These are phyloP conservation scores for Diaporthe sp. DNA, from an alignment of 2,329 filamentous ascomycete genomes.

Conservation along the genomic window DNA sequence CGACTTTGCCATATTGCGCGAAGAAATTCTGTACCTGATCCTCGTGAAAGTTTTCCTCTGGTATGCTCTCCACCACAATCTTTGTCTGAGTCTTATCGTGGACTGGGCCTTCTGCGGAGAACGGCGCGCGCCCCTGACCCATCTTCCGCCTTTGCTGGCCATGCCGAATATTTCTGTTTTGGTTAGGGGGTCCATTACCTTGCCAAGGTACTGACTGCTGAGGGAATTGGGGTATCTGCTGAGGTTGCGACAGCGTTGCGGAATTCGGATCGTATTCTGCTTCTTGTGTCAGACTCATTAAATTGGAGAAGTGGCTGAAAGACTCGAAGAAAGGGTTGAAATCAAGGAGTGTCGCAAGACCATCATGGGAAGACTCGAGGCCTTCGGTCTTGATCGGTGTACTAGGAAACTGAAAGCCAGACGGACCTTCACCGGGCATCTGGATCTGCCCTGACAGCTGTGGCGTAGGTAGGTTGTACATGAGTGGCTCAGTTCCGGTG, in stretches of 20 bases:
- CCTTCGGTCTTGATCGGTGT: not conserved
- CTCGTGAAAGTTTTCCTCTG: slow-evolving; percentile 77
- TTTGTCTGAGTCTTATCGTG: slow-evolving; percentile 73
- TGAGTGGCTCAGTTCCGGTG: slow-evolving; percentile 63
- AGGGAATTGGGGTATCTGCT: slow-evolving; percentile 33
- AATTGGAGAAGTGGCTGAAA: not conserved
- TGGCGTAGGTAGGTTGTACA: slow-evolving; percentile 44
- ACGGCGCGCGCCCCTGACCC: slow-evolving; percentile 61
- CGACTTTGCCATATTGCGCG: slow-evolving; percentile 75
- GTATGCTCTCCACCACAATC: slow-evolving; percentile 83
- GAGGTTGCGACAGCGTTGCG: slow-evolving; percentile 39
- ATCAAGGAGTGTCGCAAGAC: not conserved
- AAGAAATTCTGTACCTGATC: slow-evolving; percentile 77
- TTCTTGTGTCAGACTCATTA: slow-evolving; percentile 20
- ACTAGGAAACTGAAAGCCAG: not conserved
- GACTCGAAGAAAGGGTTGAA: not conserved
- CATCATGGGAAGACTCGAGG: not conserved
- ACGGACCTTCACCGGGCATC: slow-evolving; percentile 50
- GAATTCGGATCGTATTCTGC: slow-evolving; percentile 65
- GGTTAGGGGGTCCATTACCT: slow-evolving; percentile 42
- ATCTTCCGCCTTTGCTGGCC: slow-evolving; percentile 50
- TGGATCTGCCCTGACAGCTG: slow-evolving; percentile 44
- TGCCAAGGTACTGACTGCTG: slow-evolving; percentile 19
- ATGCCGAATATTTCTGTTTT: slow-evolving; percentile 52
- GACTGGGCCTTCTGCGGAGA: slow-evolving; percentile 74